Evolutionary conservation across 495 filamentous ascomycete species (phyloP).

Genomic region (Parmelia sp.): DNA sequence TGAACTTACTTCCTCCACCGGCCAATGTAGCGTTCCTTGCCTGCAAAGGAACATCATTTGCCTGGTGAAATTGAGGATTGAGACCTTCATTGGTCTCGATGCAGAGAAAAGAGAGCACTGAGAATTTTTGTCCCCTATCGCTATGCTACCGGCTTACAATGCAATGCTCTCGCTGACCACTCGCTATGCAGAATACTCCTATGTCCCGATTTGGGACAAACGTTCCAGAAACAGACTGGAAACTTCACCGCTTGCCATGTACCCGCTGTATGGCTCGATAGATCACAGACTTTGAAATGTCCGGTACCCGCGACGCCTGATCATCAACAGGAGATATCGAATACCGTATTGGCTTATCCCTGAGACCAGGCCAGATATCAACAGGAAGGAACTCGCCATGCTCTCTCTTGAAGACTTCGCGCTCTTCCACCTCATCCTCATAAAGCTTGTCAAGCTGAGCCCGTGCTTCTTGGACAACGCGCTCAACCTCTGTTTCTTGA

Average conservation of each 20-base stretch:
- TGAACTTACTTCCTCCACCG: constrained; percentile 21
- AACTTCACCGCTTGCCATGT: constrained; percentile 10
- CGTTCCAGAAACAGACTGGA: neutral
- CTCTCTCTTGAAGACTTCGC: constrained; percentile 73
- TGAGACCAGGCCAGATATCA: constrained; percentile 80
- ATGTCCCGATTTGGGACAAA: neutral
- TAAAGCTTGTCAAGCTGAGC: constrained; percentile 69
- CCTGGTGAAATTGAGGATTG: constrained; percentile 4
- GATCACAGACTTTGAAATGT: constrained; percentile 28
- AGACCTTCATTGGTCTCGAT: constrained; percentile 13
- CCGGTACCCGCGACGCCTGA: constrained; percentile 24
- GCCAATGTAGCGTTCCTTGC: constrained; percentile 24
- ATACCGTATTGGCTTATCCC: constrained; percentile 52
- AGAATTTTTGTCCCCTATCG: constrained; percentile 11
- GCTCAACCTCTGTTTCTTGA: constrained; percentile 64
- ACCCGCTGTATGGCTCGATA: constrained; percentile 25
- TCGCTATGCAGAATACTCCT: neutral
- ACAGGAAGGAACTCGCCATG: constrained; percentile 80
- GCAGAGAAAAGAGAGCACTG: constrained; percentile 34
- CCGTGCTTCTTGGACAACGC: constrained; percentile 66
- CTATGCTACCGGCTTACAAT: neutral
- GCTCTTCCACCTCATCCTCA: constrained; percentile 62
- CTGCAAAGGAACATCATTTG: constrained; percentile 20
- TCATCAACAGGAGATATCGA: constrained; percentile 41
- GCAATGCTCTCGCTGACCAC: constrained; percentile 4